These are phyloP conservation scores for Ammopiptanthus mongolicus DNA, from an alignment of 306 rosid species.

Conservation along the genomic window DNA sequence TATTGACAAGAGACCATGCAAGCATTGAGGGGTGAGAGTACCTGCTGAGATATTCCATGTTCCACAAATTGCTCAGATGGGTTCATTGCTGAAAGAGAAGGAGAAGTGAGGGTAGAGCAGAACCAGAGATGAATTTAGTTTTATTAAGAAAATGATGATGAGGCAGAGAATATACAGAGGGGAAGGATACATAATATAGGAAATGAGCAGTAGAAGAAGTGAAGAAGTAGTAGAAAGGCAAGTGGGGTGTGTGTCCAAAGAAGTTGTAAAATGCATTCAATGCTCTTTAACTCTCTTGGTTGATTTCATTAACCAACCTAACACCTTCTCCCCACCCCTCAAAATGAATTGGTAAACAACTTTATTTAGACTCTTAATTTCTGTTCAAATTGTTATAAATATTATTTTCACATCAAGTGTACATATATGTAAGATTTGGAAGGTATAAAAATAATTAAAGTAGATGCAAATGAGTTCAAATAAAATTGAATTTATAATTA, in stretches of 20 bases:
- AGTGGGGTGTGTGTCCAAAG: slow-evolving; percentile 39
- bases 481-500: neutral
- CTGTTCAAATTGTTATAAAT: neutral
- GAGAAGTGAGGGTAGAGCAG: neutral
- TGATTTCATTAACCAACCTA: slow-evolving; percentile 26
- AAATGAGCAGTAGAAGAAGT: slow-evolving; percentile 19
- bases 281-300: slow-evolving; percentile 31
- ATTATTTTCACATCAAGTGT: neutral
- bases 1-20: neutral
- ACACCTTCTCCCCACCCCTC: slow-evolving; percentile 19
- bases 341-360: slow-evolving; percentile 5
- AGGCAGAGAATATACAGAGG: slow-evolving; percentile 36
- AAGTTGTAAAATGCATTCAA: slow-evolving; percentile 49
- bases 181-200: slow-evolving; percentile 19
- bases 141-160: slow-evolving; percentile 19
- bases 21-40: slow-evolving; percentile 3
- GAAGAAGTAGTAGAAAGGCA: slow-evolving; percentile 38
- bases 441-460: neutral
- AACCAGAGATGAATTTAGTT: slow-evolving; percentile 10
- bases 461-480: neutral
- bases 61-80: slow-evolving; percentile 59
- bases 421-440: neutral
- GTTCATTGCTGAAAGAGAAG: slow-evolving; percentile 44
- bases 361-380: neutral
- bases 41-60: slow-evolving; percentile 60